Evolutionary conservation across 768 basidiomycete genomes (phyloP), one percentile per base, ranked within the genome.

Genomic region (Termitomyces sp.): DNA sequence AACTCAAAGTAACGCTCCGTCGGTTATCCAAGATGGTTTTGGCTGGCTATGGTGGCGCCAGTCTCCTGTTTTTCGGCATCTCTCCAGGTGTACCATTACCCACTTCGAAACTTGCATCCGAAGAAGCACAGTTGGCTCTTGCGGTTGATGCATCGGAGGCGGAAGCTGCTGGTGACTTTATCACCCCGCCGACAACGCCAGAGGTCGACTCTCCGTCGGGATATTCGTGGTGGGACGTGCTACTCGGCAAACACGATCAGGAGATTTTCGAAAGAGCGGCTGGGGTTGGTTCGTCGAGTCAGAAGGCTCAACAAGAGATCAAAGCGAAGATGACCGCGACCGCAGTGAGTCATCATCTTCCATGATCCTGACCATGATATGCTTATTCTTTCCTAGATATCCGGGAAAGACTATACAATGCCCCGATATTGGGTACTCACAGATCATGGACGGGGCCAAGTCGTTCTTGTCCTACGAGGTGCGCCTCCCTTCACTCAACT

Each of bases 351-450:
- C 9, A n/a, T 39, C 7, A 5, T 15, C 39, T 57, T 55, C 33
- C 38, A 24, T 18, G 22, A 12, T 53, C 24, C 2, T 33, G n/a
- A 50, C 16, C 38, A n/a, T 9, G 52, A 9, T 42, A 4, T 32
- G 48, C 15, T 38, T 15, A 22, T 46, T 13, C 3, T 20, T 52
- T 15, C 16, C 15, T 20, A 78, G 76, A 73, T 87, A 38, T 79
- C 89, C 24, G 88, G 90, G 15, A 76, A 81, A 51, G 87, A 88
- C 65, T 81, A 84, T 62, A 79, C 86, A 63, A 89, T 92, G 86
- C 92, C 92, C 3, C 80, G 90, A 39, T 94, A 89, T 70, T 94
- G 92, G 91, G 87, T 93, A 4, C 78, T 94, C 20, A 92, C 90
- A 0, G 92, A 94, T 70, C 89, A 94, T 68, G 80, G 80, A 49